phyloP scores from a whole-genome alignment of 805 yeast genomes.

The Candida khao-thaluensis region DNA sequence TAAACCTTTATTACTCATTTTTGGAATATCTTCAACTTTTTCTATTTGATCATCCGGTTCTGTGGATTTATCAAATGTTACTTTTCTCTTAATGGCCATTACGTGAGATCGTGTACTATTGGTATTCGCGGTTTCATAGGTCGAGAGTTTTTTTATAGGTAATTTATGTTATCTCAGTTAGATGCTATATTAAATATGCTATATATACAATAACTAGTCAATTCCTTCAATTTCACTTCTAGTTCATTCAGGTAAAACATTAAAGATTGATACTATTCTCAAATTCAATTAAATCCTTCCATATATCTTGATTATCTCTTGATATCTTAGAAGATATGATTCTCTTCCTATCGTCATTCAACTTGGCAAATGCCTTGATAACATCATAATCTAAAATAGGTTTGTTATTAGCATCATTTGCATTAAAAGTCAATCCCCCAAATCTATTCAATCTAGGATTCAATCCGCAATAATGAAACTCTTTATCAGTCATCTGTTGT shows the following conservation, averaged over 20 bases:
- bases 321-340: constrained; percentile 53
- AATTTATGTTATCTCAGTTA: too few relatives aligned
- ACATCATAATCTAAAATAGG: constrained; percentile 67
- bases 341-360: constrained; percentile 58
- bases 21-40: constrained; percentile 10
- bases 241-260: too few relatives aligned
- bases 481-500: constrained; percentile 81
- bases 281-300: constrained; percentile 63
- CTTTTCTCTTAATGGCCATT: constrained; percentile 13
- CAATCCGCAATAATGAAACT: constrained; percentile 69
- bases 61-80: constrained; percentile 13
- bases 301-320: constrained; percentile 59
- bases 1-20: constrained; percentile 8
- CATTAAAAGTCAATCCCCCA: constrained; percentile 38
- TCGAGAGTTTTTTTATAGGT: too few relatives aligned
- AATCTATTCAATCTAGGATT: constrained; percentile 72
- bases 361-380: constrained; percentile 49
- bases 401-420: constrained; percentile 44
- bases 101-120: too few relatives aligned
- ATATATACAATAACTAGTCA: too few relatives aligned
- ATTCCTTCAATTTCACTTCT: too few relatives aligned
- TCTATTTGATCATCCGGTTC: constrained; percentile 9
- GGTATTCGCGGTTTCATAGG: too few relatives aligned
- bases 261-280: constrained; percentile 34
- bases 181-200: too few relatives aligned